Evolutionary conservation across 2,329 filamentous ascomycete genomes (phyloP).

Genomic region (Knufia petricola): DNA sequence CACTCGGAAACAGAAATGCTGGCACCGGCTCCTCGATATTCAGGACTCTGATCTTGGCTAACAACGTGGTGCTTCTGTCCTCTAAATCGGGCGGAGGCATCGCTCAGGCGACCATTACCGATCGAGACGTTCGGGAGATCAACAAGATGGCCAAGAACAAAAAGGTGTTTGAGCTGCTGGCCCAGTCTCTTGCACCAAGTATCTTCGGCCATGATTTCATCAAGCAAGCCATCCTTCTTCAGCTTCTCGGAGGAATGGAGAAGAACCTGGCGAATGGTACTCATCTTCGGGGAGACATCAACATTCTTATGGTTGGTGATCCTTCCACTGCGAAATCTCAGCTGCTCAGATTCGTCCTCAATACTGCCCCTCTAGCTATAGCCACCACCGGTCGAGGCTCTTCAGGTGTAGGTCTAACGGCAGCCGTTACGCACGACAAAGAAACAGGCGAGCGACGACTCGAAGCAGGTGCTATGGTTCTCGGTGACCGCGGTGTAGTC

Average conservation of each 20-base stretch:
- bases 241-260: conserved; percentile 92
- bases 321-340: conserved; percentile 99
- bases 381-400: conserved; percentile 94
- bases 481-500: conserved; percentile 90
- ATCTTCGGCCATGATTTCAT: conserved; percentile 97
- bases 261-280: conserved; percentile 98
- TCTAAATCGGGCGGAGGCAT: conserved; percentile 94
- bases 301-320: conserved; percentile 98
- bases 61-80: conserved; percentile 87
- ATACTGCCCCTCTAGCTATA: conserved; percentile 91
- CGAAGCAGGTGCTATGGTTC: conserved; percentile 97
- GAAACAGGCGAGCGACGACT: conserved; percentile 91
- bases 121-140: conserved; percentile 96
- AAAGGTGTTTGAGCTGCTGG: conserved; percentile 83
- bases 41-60: conserved; percentile 85
- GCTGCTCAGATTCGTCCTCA: conserved; percentile 88
- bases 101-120: conserved; percentile 83
- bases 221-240: conserved; percentile 92
- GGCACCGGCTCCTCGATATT: conserved; percentile 86
- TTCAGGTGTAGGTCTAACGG: conserved; percentile 93
- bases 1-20: conserved; percentile 87
- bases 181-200: conserved; percentile 88
- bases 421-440: conserved; percentile 91
- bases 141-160: conserved; percentile 94
- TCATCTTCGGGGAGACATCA: conserved; percentile 95